Percentiles rank a stretch among this genome's conserved stretches.
Evolutionary conservation across 2,329 filamentous ascomycete genomes (phyloP).

Genomic region (Colletotrichum sp.): DNA sequence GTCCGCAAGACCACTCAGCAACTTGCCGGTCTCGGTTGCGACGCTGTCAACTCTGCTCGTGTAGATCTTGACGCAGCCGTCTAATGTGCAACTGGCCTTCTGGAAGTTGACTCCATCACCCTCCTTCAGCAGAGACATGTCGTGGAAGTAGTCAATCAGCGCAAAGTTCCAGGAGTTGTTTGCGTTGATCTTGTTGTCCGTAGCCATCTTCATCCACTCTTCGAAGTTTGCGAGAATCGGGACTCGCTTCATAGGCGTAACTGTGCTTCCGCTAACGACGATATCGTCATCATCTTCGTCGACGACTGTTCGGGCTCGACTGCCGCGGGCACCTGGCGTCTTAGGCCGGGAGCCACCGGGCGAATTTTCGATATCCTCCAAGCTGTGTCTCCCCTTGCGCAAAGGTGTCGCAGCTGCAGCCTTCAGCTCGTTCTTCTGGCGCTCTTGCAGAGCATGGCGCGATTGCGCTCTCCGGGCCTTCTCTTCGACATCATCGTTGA

Average conservation of each 20-base stretch:
- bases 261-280: conserved; percentile 74
- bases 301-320: conserved; percentile 38
- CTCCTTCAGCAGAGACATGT: conserved; percentile 96
- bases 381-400: conserved; percentile 66
- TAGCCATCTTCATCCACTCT: conserved; percentile 99
- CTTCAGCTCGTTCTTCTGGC: conserved; percentile 91
- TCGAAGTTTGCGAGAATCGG: conserved; percentile 98
- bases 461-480: conserved; percentile 88
- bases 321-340: conserved; percentile 50
- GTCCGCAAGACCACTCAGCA: conserved; percentile 91
- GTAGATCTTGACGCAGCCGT: conserved; percentile 99
- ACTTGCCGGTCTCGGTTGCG: conserved; percentile 93
- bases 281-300: conserved; percentile 65
- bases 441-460: conserved; percentile 86
- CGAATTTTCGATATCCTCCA: conserved; percentile 63
- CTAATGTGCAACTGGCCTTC: conserved; percentile 95
- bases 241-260: conserved; percentile 95
- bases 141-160: conserved; percentile 99
- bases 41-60: conserved; percentile 98
- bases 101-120: conserved; percentile 98
- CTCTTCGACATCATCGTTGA: conserved; percentile 95
- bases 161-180: conserved; percentile 99
- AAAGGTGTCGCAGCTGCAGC: conserved; percentile 73
- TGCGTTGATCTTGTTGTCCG: conserved; percentile 98
- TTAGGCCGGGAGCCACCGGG: conserved; percentile 62